phyloP scores from a whole-genome alignment of 257 asterid species.

The Nicotiana tomentosiformis region DNA sequence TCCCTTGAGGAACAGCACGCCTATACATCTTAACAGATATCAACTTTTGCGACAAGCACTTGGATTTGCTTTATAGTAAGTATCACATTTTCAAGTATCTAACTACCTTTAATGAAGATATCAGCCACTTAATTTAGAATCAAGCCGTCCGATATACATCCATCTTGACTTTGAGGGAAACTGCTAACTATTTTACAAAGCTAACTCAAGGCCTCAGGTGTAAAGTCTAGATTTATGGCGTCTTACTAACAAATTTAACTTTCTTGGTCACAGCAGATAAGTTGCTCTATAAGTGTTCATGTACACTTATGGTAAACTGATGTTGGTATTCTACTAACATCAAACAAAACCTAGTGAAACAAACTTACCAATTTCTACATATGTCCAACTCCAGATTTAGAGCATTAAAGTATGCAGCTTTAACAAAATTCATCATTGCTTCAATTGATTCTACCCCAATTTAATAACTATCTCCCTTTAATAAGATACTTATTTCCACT shows the following conservation, averaged over 20 bases:
- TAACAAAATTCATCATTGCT: not conserved
- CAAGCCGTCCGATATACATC: not conserved
- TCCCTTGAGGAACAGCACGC: not conserved
- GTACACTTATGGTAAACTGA: not conserved
- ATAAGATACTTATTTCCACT: not conserved
- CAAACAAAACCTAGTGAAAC: not conserved
- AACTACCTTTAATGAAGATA: not conserved
- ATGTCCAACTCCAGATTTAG: not conserved
- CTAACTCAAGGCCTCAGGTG: not conserved
- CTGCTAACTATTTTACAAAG: not conserved
- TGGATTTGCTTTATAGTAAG: not conserved
- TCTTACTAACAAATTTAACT: not conserved
- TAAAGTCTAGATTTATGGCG: not conserved
- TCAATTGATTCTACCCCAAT: not conserved
- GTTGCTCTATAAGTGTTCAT: not conserved
- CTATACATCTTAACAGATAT: not conserved
- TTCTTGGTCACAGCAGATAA: not conserved
- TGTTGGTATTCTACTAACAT: not conserved
- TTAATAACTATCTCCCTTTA: not conserved
- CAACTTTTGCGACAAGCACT: not conserved
- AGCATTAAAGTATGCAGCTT: not conserved
- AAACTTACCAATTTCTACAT: not conserved
- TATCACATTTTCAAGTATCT: not conserved
- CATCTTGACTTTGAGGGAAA: not conserved
- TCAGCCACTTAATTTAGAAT: not conserved